Base-by-base conservation (phyloP, 129 eudicot genomes). In the Apium graveolens region DNA sequence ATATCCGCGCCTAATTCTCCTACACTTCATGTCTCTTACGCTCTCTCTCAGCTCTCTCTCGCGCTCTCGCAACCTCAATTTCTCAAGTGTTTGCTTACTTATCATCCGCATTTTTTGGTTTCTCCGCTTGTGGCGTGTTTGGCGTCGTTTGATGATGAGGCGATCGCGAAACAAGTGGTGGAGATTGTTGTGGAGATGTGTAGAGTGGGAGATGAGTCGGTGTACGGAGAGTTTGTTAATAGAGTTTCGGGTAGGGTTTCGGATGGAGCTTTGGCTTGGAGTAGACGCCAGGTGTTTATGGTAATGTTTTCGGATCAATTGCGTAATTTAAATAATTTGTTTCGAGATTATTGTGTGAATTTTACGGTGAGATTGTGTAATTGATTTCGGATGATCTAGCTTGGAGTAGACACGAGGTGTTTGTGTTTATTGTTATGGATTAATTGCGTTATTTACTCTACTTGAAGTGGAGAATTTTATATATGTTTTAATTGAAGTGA, bases 1-100 rank as follows among this genome's bases (percentile, higher is more conserved):
- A 87, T 95, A 78, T 81, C 94, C 46, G 86, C 85, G 76, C 91
- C 94, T 29, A 79, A 78, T 24, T 91, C 98, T 39, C 96, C 94
- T 7, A 87, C 96, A 18, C 78, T 95, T 37, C 99, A 92, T 70
- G 89, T 92, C 70, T 95, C 99, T 32, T 92, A 92, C 86, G 99
- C 92, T 5, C 92, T 95, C 44, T 88, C 96, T n/a, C 98, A 95
- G 89, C 89, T 95, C 91, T 88, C 92, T 34, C 88, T 77, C 4
- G 97, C 98, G 53, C 32, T 91, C 32, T 84, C 92, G 68, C 92
- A 91, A 51, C 90, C 93, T 18, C 76, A 57, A 5, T 90, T 90
- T 75, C 83, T 87, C 73, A 84, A 69, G 3, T 63, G 76, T 41
- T 80, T 91, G 41, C 82, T 94, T 78, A 83, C 92, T n/a, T 86